Base-by-base conservation (phyloP, 2,329 filamentous ascomycete genomes). In the Daldinia sp. region DNA sequence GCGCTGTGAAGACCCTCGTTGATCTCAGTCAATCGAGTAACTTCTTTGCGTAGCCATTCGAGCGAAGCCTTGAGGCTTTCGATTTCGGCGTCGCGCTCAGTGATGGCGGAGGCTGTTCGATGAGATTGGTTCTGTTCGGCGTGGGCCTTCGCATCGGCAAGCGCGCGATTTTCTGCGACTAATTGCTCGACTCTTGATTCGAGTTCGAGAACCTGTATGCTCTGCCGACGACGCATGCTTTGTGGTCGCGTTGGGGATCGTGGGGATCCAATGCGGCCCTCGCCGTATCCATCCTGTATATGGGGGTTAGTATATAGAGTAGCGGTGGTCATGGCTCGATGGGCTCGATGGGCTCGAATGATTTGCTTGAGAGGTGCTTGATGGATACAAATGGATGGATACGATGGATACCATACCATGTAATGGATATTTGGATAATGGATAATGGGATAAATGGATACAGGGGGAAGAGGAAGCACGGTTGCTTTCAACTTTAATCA, bases 161-260 rank as follows among this genome's bases (percentile, higher is more conserved):
- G 89, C 69, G 89, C 83, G 63, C 91, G 90, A 78, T 98, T 98
- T 79, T 99, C 95, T 23, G 91, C 89, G 44, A 92, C 85, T 72
- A 99, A 86, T 80, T 95, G 91, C 74, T 98, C 93, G 75, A 99
- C 87, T 76, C 88, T 89, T 67, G 88, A 86, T 84, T 98, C 94
- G 78, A 99, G 90, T 76, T 99, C 95, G 68, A 98, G 90, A 61
- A 95, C 90, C 82, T 98, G 95, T 90, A 98, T 95, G 86, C 95
- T 98, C 82, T 97, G 96, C 78, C 95, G 93, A 79, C 95, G 94
- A 75, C 95, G 94, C 88, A 99, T 92, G 85, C 94, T 98, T 78
- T 94, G 93, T 75, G 96, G 94, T 81, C 95, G 90, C 74, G 93
- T 97, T 62, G 96, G 96, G 76, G 96, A 98, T 77, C 92, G 90